A percentile compares a stretch with the other conserved stretches of the same genome.
Evolutionary conservation across 345 rosid genomes (phyloP).

Genomic region (Cardamine resedifolia): DNA sequence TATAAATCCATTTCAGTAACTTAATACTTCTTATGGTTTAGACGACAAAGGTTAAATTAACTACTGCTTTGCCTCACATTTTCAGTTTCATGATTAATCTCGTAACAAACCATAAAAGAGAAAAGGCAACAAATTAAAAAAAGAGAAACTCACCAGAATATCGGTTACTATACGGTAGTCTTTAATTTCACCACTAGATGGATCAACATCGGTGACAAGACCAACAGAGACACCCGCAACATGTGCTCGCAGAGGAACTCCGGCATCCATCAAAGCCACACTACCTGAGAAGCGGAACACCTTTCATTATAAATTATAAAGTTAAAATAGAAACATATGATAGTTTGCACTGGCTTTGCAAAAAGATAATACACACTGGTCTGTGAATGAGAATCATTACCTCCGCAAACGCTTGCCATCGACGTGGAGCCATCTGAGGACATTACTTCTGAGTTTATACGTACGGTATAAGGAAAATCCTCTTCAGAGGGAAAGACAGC

Average conservation of each 20-base stretch:
- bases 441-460: slow-evolving; percentile 95
- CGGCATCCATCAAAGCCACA: slow-evolving; percentile 99
- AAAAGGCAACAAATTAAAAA: slow-evolving; percentile 1
- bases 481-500: slow-evolving; percentile 90
- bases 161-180: slow-evolving; percentile 88
- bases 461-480: slow-evolving; percentile 72
- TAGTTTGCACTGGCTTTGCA: neutral
- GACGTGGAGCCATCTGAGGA: slow-evolving; percentile 99
- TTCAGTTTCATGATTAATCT: neutral
- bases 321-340: neutral
- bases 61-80: neutral
- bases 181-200: slow-evolving; percentile 66
- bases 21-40: neutral
- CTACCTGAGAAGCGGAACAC: slow-evolving; percentile 60
- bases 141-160: slow-evolving; percentile 65
- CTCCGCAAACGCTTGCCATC: slow-evolving; percentile 98
- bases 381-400: slow-evolving; percentile 40
- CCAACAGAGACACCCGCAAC: slow-evolving; percentile 99
- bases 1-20: neutral
- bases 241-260: slow-evolving; percentile 80
- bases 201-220: slow-evolving; percentile 79
- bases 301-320: slow-evolving; percentile 14
- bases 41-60: neutral
- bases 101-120: slow-evolving; percentile 1
- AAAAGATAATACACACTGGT: neutral